Base-by-base conservation (phyloP, 192 early-diverging fungal species). In the Martensiomyces pterosporus region DNA sequence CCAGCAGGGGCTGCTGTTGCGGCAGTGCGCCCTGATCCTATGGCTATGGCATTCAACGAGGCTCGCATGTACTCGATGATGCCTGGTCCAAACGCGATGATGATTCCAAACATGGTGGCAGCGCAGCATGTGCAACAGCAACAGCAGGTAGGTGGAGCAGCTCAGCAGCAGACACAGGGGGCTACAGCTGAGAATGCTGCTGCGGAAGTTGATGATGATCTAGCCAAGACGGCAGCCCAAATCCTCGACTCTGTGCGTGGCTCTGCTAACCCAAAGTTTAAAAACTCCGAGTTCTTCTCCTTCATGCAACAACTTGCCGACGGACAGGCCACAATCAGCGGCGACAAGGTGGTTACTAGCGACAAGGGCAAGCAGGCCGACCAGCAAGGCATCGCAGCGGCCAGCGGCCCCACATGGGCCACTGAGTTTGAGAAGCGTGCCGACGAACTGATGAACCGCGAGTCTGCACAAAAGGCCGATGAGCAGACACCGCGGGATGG, bases 221-320 rank as follows among this genome's bases (percentile, higher is more conserved):
- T 97, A 12, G 83, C 89, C 4, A 73, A 80, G 39, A 90, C 89
- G 0, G 96, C 96, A 21, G 84, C 81, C 9, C 73, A 87, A 45
- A 77, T 99, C 19, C 60, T 95, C 12, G 82, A 88, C 24, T 80
- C 83, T 24, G 85, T 97, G 14, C 62, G 80, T 24, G 66, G 57
- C n/a, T 76, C 85, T 4, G 69, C 80, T 33, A 94, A 97, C 47
- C 92, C 95, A 24, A 98, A 98, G 69, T 93, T 99, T 55, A 84
- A 87, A 51, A 80, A 87, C 45, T 94, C 90, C 13, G 82, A 89
- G 33, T 99, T 99, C 52, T 66, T 97, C 69, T 80, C 78, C 10
- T 85, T 99, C 62, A 98, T 99, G 92, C 78, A 89, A 46, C 80
- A 92, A 57, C 72, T 99, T 36, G 79, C 90, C 15, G 90, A 99